Evolutionary conservation across 805 yeast species (phyloP).

Genomic region (Metschnikowia borealis): DNA sequence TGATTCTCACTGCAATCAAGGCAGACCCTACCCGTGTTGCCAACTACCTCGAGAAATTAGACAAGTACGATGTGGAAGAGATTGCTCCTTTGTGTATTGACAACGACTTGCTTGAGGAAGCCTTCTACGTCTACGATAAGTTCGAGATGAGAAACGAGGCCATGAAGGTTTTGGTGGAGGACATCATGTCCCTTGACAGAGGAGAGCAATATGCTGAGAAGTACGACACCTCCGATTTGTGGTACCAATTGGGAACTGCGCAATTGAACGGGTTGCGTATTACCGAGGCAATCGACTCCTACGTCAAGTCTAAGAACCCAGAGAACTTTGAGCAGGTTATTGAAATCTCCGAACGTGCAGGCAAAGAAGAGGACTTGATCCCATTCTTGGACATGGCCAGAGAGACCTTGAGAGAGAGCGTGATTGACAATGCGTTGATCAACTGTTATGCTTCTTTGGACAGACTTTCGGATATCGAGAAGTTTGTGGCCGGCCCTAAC

Average conservation of each 20-base stretch:
- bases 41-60: conserved; percentile 82
- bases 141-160: conserved; percentile 76
- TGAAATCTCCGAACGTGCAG: conserved; percentile 91
- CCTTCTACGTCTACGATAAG: conserved; percentile 86
- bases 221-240: conserved; percentile 76
- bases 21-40: conserved; percentile 86
- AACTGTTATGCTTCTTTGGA: conserved; percentile 80
- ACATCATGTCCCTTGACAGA: conserved; percentile 89
- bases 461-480: conserved; percentile 75
- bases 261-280: conserved; percentile 91
- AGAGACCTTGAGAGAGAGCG: conserved; percentile 83
- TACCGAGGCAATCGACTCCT: conserved; percentile 87
- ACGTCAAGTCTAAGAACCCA: conserved; percentile 88
- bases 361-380: conserved; percentile 89
- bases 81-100: conserved; percentile 91
- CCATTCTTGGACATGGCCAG: conserved; percentile 90
- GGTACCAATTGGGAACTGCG: conserved; percentile 95
- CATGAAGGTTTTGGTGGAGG: conserved; percentile 85
- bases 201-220: conserved; percentile 92
- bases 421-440: conserved; percentile 87
- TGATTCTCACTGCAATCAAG: conserved; percentile 90
- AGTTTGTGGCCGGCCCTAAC: conserved; percentile 77
- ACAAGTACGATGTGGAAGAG: conserved; percentile 87
- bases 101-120: conserved; percentile 87
- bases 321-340: conserved; percentile 86